Conservation (phyloP, 2,329 filamentous ascomycete genomes). For the Chrysoporthe cubensis region DNA sequence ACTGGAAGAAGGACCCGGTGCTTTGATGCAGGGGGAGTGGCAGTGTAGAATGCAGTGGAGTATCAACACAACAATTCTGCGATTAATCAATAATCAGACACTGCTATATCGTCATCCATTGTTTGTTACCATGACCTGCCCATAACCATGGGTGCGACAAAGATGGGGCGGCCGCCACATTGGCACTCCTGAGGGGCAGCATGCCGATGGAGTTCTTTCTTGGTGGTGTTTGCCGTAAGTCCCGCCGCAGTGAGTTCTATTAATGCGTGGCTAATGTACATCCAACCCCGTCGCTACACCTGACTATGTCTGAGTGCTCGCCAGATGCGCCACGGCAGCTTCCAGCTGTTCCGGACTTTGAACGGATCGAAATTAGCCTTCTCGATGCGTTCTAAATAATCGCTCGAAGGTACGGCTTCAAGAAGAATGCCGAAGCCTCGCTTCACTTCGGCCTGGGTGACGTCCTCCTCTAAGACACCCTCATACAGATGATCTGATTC, state of each 20-base stretch:
- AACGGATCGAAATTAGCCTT: constrained; percentile 82
- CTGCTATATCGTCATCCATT: neutral
- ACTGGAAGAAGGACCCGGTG: neutral
- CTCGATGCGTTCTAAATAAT: constrained; percentile 81
- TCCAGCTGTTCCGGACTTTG: constrained; percentile 74
- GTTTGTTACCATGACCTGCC: neutral
- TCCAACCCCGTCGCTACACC: constrained; percentile 40
- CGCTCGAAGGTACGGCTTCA: constrained; percentile 74
- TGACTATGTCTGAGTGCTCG: constrained; percentile 53
- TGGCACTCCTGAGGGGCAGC: neutral
- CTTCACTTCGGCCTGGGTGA: constrained; percentile 49
- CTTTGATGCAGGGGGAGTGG: neutral
- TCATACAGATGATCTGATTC: constrained; percentile 69
- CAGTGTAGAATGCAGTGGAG: neutral
- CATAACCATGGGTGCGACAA: neutral
- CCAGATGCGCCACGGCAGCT: constrained; percentile 77
- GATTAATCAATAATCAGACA: neutral
- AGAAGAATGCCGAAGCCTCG: constrained; percentile 79
- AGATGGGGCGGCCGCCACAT: neutral
- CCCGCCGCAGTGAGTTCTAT: neutral
- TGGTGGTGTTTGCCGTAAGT: neutral
- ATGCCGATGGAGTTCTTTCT: neutral
- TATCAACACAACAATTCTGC: neutral
- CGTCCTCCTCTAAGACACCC: constrained; percentile 38
- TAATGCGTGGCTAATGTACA: neutral